These are phyloP conservation scores for peach (Prunus persica) DNA, from an alignment of 306 rosid genomes.

Conservation along the genomic window DNA sequence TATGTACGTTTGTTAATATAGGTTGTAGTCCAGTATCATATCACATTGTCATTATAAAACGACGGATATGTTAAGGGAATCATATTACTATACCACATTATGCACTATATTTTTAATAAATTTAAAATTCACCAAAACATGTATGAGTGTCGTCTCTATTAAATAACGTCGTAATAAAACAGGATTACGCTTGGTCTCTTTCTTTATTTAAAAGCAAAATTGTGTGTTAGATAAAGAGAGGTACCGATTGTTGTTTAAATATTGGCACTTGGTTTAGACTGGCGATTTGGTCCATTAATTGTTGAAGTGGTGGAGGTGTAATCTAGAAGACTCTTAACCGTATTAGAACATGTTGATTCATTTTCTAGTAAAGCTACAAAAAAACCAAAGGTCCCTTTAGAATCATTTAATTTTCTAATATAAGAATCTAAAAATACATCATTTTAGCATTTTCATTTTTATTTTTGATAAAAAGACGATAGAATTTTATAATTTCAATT, in stretches of 20 bases:
- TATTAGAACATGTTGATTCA: background rate
- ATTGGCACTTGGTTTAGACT: background rate
- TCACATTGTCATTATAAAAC: too few species aligned
- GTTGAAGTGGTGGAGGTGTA: background rate
- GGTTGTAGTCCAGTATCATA: too few species aligned
- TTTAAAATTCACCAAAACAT: too few species aligned
- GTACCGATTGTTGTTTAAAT: background rate
- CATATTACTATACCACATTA: too few species aligned
- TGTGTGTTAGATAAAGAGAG: background rate
- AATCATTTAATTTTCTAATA: background rate
- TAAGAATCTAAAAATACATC: too few species aligned
- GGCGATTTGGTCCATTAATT: background rate
- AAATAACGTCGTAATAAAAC: background rate
- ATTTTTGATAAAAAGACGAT: too few species aligned
- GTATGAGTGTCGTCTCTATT: too few species aligned
- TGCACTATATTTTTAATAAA: too few species aligned
- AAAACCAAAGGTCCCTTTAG: background rate
- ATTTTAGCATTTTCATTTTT: too few species aligned
- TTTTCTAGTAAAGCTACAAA: background rate
- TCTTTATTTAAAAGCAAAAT: background rate
- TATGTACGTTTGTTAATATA: too few species aligned
- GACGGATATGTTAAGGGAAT: too few species aligned
- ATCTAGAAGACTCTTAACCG: background rate
- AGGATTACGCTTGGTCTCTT: background rate
- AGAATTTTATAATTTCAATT: too few species aligned